Percentiles rank a stretch among this genome's conserved stretches.
Evolutionary conservation across 2,329 filamentous ascomycete genomes (phyloP).

Genomic region (Epichloe sibirici): DNA sequence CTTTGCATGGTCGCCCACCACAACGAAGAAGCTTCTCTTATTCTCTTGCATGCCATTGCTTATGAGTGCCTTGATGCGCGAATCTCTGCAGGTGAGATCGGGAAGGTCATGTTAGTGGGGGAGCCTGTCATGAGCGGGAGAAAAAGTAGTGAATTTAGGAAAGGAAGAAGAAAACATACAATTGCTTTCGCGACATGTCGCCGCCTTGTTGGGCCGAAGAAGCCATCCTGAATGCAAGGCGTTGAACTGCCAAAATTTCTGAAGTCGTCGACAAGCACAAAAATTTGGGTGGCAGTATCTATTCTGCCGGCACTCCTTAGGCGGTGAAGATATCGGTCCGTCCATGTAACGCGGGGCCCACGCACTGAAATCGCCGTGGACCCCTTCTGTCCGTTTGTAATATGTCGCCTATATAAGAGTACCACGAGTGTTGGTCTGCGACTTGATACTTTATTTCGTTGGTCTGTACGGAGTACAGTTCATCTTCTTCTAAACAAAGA

Average conservation of each 20-base stretch:
- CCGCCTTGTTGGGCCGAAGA: conserved; percentile 12
- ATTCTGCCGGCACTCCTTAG: conserved; percentile 22
- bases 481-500: not conserved
- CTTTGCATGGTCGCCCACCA: conserved; percentile 84
- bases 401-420: no score
- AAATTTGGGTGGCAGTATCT: conserved; percentile 23
- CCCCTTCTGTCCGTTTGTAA: not conserved
- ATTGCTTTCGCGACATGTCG: conserved; percentile 48
- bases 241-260: conserved; percentile 4
- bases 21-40: conserved; percentile 95
- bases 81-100: conserved; percentile 45
- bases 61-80: conserved; percentile 82
- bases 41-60: conserved; percentile 88
- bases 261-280: conserved; percentile 10
- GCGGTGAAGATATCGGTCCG: conserved; percentile 17
- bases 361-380: not conserved
- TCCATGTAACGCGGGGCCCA: no score
- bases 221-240: conserved; percentile 9
- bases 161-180: conserved; percentile 25
- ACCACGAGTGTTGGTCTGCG: not conserved
- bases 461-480: not conserved
- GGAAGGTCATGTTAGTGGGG: no score
- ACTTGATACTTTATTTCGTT: not conserved
- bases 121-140: no score
- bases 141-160: not conserved